Evolutionary conservation across 352 stramenopile genomes (phyloP).

Genomic region (Aphanomyces euteiches): DNA sequence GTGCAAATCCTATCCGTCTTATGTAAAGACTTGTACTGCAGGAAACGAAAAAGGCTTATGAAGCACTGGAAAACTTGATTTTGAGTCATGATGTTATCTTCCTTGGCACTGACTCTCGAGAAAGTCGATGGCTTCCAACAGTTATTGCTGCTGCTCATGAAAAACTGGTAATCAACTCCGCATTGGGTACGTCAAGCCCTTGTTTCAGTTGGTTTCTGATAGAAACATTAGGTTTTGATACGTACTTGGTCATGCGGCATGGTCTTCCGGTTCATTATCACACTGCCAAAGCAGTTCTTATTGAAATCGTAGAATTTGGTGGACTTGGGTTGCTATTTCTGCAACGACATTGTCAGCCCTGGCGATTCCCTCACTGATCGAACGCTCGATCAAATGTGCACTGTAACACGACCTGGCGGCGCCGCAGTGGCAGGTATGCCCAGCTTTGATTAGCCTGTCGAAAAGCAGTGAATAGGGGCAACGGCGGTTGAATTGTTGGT

Average conservation of each 20-base stretch:
- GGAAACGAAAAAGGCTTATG: constrained; percentile 63
- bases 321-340: constrained; percentile 98
- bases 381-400: constrained; percentile 99
- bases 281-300: constrained; percentile 7
- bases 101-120: constrained; percentile 96
- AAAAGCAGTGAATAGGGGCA: background rate
- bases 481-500: constrained; percentile 79
- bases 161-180: constrained; percentile 85
- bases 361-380: constrained; percentile 95
- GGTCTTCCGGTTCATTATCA: constrained; percentile 44
- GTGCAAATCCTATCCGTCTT: constrained; percentile 25
- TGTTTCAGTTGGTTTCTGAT: constrained; percentile 54
- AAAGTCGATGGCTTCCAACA: constrained; percentile 98
- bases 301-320: constrained; percentile 22
- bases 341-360: constrained; percentile 97
- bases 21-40: constrained; percentile 30
- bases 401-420: constrained; percentile 96
- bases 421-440: constrained; percentile 89
- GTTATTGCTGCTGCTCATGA: constrained; percentile 90
- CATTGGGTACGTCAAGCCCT: constrained; percentile 37
- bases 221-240: constrained; percentile 93
- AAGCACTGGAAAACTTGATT: constrained; percentile 87
- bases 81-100: constrained; percentile 94
- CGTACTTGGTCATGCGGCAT: constrained; percentile 98
- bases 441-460: constrained; percentile 35